Evolutionary conservation across 768 basidiomycete species (phyloP), one percentile per base, ranked within the genome.

Genomic region (Lentinus tigrinus): DNA sequence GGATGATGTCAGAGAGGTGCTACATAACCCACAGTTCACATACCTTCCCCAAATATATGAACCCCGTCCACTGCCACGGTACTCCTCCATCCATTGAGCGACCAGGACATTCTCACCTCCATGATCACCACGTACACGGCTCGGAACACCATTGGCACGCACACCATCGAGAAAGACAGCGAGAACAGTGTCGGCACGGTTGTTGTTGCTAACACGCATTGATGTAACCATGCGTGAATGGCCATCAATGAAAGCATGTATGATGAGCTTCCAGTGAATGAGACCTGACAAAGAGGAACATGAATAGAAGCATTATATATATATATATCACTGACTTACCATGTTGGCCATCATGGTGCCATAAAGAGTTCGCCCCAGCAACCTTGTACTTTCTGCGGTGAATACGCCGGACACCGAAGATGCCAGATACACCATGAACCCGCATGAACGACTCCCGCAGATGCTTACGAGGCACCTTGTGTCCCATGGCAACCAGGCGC

Each of bases 181-280:
- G 0, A 75, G 58, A 4, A 80, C 78, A 8, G 77, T 79, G 0
- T 64, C 44, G 0, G 67, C 73, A 4, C 62, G 51, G 48, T 81
- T 81, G 60, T 81, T 78, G 50, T 72, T 61, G 50, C 67, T 73
- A 0, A 73, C 75, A 7, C 53, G 52, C 4, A 80, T 61, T 0
- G 64, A 76, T 14, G 65, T 68, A 7, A 76, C 46, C 14, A 36
- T 60, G 5, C 66, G 62, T 1, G 70, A 69, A 54, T 69, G 40
- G 4, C 62, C 62, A 50, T 72, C 70, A 13, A 72, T 56, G 28
- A 66, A 66, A 0, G 58, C 62, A 48, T 72, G 70, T 16, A 61
- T 68, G 19, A 72, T 67, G 9, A 69, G 50, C 21, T 63, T 63
- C 63, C 63, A 69, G 16, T 26, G 51, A 19, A 69, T 68, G 14